These are phyloP conservation scores for Lipomyces spencermartinsiae DNA, from an alignment of 805 yeast species.

Conservation along the genomic window DNA sequence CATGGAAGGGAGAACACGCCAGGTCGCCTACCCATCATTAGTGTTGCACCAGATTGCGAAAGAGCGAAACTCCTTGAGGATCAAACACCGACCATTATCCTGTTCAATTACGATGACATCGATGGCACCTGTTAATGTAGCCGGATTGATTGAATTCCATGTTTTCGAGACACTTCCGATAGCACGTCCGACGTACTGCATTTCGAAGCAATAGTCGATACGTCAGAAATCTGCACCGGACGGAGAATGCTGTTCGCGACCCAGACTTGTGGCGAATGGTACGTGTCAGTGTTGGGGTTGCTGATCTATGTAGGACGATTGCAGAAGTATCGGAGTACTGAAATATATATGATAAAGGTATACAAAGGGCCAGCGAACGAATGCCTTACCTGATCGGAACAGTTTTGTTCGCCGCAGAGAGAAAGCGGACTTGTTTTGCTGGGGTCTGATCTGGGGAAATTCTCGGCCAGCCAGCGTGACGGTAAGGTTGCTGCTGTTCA, in stretches of 20 bases:
- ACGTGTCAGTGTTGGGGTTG: too few relatives aligned
- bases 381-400: not conserved
- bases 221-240: not conserved
- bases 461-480: not conserved
- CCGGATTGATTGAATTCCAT: conserved; percentile 96
- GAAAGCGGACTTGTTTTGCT: not conserved
- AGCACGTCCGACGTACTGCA: conserved; percentile 98
- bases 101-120: conserved; percentile 95
- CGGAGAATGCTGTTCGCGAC: not conserved
- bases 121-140: conserved; percentile 95
- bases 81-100: conserved; percentile 60
- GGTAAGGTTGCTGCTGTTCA: not conserved
- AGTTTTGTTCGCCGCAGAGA: not conserved
- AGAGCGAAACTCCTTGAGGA: not conserved
- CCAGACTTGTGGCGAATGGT: not conserved
- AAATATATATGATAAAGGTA: too few relatives aligned
- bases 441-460: not conserved
- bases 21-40: conserved; percentile 53
- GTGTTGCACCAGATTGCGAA: not conserved
- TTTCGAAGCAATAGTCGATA: conserved; percentile 43
- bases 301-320: conserved; percentile 40
- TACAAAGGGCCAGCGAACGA: too few relatives aligned
- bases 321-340: too few relatives aligned
- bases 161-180: conserved; percentile 94
- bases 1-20: conserved; percentile 95